Percentiles rank a stretch among this genome's conserved stretches.
phyloP scores from a whole-genome alignment of 257 asterid species.

The Lantana camara region DNA sequence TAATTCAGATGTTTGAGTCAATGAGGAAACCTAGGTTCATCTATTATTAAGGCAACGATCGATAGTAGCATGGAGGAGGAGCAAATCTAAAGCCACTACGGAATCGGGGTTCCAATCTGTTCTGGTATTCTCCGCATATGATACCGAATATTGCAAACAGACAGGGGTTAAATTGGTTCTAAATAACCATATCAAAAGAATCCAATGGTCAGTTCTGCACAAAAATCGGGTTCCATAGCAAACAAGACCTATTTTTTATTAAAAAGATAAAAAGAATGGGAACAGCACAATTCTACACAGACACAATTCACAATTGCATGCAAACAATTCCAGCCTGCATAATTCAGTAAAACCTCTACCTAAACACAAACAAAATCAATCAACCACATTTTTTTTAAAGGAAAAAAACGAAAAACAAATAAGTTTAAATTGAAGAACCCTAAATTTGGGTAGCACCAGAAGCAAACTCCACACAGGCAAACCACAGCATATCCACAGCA shows the following conservation, averaged over 20 bases:
- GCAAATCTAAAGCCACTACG: slow-evolving; percentile 3
- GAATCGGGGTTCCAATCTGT: neutral
- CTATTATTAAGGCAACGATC: neutral
- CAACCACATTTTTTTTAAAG: slow-evolving; percentile 14
- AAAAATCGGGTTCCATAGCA: neutral
- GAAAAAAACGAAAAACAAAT: neutral
- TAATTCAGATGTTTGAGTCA: no score
- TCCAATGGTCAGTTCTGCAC: no score
- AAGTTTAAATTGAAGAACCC: slow-evolving; percentile 1
- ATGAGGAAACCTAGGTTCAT: no score
- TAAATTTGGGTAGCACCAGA: neutral
- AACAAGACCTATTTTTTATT: slow-evolving; percentile 1
- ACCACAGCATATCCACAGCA: neutral
- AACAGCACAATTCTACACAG: neutral
- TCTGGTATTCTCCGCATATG: neutral
- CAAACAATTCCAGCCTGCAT: neutral
- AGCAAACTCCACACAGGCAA: neutral
- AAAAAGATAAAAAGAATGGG: neutral
- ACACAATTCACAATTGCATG: neutral
- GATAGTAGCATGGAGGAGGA: neutral
- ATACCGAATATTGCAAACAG: neutral
- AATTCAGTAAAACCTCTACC: slow-evolving; percentile 5
- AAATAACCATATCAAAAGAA: neutral
- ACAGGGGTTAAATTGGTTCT: neutral
- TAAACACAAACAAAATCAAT: slow-evolving; percentile 12